Evolutionary conservation across 257 asterid genomes (phyloP).

Genomic region (Capsicum rhomboideum): DNA sequence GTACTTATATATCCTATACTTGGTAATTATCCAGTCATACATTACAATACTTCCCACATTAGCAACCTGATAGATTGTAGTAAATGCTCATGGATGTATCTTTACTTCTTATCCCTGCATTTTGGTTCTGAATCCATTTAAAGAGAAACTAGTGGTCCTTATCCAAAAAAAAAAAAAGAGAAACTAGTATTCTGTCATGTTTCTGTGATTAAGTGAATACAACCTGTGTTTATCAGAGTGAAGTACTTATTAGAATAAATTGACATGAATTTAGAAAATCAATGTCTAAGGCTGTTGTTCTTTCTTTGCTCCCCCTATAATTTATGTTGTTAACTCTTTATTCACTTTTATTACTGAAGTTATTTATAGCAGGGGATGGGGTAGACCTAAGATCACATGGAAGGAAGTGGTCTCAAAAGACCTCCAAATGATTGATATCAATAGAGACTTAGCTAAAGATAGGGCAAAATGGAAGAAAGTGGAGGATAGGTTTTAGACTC

Average conservation of each 20-base stretch:
- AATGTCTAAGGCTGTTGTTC: not conserved
- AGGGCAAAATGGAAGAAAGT: not conserved
- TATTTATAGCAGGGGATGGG: not conserved
- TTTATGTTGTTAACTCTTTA: not conserved
- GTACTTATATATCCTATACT: not conserved
- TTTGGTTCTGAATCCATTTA: not conserved
- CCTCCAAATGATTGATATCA: not conserved
- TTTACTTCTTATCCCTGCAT: not conserved
- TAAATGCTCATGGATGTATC: not conserved
- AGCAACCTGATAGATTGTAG: not conserved
- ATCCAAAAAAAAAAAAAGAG: too few species aligned
- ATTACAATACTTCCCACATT: not conserved
- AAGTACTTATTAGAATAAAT: not conserved
- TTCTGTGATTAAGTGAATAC: not conserved
- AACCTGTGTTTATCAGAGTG: not conserved
- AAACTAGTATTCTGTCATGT: not conserved
- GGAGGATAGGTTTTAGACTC: not conserved
- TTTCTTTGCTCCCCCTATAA: not conserved
- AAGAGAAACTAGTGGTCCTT: not conserved
- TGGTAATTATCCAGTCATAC: not conserved
- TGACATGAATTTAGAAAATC: not conserved
- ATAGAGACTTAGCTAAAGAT: not conserved
- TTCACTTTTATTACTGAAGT: not conserved
- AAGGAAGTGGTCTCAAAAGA: not conserved
- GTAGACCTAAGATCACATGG: not conserved